Conservation (phyloP, 1,284 basidiomycete species). For the Irpex lacteus region DNA sequence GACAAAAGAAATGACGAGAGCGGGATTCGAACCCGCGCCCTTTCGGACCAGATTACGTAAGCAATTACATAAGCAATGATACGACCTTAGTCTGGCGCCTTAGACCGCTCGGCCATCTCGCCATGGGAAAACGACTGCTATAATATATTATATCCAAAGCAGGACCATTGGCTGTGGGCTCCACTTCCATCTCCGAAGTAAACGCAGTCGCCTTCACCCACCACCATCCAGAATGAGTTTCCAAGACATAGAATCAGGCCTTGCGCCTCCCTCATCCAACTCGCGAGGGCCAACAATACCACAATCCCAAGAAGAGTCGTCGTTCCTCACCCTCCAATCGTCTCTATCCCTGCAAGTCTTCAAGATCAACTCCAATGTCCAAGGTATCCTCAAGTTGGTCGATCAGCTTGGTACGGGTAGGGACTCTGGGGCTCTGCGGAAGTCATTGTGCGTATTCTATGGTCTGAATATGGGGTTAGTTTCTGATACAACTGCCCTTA, state of each 20-base stretch:
- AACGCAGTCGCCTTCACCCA: slow-evolving; percentile 7
- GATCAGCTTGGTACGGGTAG: slow-evolving; percentile 84
- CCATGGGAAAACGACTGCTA: not conserved
- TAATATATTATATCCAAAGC: not conserved
- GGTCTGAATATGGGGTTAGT: not conserved
- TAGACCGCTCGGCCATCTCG: slow-evolving; percentile 83
- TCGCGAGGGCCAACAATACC: slow-evolving; percentile 28
- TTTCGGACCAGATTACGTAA: slow-evolving; percentile 30
- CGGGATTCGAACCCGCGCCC: slow-evolving; percentile 44
- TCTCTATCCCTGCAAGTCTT: slow-evolving; percentile 94
- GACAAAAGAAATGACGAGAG: slow-evolving; percentile 20
- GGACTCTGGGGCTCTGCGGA: slow-evolving; percentile 75
- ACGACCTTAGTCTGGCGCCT: slow-evolving; percentile 76
- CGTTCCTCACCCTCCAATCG: slow-evolving; percentile 79
- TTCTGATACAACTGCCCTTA: not conserved
- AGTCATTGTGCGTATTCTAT: slow-evolving; percentile 64
- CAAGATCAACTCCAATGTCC: slow-evolving; percentile 98
- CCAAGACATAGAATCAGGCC: slow-evolving; percentile 73
- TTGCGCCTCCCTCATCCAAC: slow-evolving; percentile 40
- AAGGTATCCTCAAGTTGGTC: slow-evolving; percentile 90
- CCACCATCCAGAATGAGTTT: slow-evolving; percentile 58
- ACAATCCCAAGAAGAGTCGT: slow-evolving; percentile 64
- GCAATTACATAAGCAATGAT: not conserved
- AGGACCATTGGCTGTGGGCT: too few species aligned
- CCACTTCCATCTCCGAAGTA: too few species aligned